These are phyloP conservation scores for Globisporangium recalcitrans DNA, from an alignment of 352 stramenopile genomes.

Conservation along the genomic window DNA sequence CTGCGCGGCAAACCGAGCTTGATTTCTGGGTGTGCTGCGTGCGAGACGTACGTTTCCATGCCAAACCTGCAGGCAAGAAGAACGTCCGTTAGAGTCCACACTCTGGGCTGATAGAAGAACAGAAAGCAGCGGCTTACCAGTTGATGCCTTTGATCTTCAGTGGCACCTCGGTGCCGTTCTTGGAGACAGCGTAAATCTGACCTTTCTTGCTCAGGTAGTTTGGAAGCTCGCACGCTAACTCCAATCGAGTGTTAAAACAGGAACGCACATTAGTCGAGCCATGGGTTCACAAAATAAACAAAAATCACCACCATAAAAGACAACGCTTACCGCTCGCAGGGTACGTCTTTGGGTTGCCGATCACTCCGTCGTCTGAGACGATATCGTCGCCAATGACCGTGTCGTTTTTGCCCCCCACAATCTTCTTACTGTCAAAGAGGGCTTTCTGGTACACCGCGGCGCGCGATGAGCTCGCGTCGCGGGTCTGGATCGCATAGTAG, in stretches of 20 bases:
- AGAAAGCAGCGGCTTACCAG: slow-evolving; percentile 23
- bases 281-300: not conserved
- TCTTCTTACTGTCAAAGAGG: slow-evolving; percentile 20
- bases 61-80: slow-evolving; percentile 23
- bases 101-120: not conserved
- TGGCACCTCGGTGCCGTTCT: slow-evolving; percentile 49
- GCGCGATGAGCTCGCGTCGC: slow-evolving; percentile 14
- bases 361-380: slow-evolving; percentile 56
- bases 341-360: slow-evolving; percentile 75
- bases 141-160: slow-evolving; percentile 77
- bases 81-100: not conserved
- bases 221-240: slow-evolving; percentile 40
- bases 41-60: slow-evolving; percentile 51
- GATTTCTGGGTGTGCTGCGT: not conserved
- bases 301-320: not conserved
- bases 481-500: slow-evolving; percentile 19
- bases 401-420: slow-evolving; percentile 12
- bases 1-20: not conserved
- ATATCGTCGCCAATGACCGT: slow-evolving; percentile 15
- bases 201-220: slow-evolving; percentile 74
- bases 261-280: not conserved
- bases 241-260: not conserved
- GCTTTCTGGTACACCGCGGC: slow-evolving; percentile 15
- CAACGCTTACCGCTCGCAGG: slow-evolving; percentile 27
- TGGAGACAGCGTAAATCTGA: slow-evolving; percentile 44